Evolutionary conservation across 768 basidiomycete genomes (phyloP).

Genomic region (Amanita jacksonii): DNA sequence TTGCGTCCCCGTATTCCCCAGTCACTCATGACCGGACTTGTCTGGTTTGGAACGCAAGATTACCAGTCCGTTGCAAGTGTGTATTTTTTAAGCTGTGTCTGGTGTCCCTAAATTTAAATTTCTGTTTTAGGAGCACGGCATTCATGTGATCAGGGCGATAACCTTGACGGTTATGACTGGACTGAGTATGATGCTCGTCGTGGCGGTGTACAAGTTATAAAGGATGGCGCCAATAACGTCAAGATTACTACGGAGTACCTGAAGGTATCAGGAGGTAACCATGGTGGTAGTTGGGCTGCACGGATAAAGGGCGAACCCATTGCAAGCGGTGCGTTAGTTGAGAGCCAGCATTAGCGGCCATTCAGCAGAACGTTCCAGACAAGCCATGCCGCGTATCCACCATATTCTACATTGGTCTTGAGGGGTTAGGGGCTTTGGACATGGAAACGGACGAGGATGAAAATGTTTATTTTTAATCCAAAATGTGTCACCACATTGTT

Average conservation of each 20-base stretch:
- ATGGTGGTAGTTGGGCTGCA: constrained; percentile 86
- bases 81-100: constrained; percentile 17
- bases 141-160: constrained; percentile 83
- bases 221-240: constrained; percentile 77
- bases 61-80: constrained; percentile 60
- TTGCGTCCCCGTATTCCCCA: constrained; percentile 76
- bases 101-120: constrained; percentile 7
- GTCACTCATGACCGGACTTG: constrained; percentile 86
- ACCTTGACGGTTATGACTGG: constrained; percentile 77
- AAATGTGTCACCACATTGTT: neutral
- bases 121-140: constrained; percentile 57
- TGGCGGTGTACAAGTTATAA: constrained; percentile 78
- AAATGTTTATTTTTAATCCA: constrained; percentile 40
- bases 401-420: constrained; percentile 82
- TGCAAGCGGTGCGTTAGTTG: constrained; percentile 38
- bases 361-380: constrained; percentile 16
- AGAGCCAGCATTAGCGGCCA: neutral
- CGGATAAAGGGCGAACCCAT: constrained; percentile 77
- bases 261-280: constrained; percentile 73
- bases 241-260: constrained; percentile 77
- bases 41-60: constrained; percentile 91
- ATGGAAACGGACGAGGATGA: constrained; percentile 72
- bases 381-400: constrained; percentile 59
- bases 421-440: constrained; percentile 76
- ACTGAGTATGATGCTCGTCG: constrained; percentile 79